phyloP scores from a whole-genome alignment of 176 grass and related monocot genomes.

The Cymbopogon citratus region DNA sequence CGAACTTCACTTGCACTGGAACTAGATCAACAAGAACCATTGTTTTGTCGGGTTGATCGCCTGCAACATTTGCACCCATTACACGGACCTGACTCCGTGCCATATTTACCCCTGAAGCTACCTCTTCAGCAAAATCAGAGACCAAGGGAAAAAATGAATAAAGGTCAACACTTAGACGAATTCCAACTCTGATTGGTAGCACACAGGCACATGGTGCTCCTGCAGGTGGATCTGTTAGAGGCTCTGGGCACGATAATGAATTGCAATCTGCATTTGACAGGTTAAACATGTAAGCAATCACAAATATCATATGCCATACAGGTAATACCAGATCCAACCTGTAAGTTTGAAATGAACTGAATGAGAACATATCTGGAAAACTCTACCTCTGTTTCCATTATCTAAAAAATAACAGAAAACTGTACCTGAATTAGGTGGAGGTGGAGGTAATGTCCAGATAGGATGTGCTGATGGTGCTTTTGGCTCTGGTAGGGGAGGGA shows the following conservation, averaged over 20 bases:
- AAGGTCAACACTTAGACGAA: constrained; percentile 69
- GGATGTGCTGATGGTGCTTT: constrained; percentile 53
- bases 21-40: constrained; percentile 82
- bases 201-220: constrained; percentile 87
- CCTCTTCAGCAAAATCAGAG: constrained; percentile 76
- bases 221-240: constrained; percentile 61
- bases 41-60: constrained; percentile 76
- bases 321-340: neutral
- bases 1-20: constrained; percentile 66
- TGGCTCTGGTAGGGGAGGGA: constrained; percentile 36
- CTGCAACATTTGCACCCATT: constrained; percentile 93
- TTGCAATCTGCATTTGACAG: constrained; percentile 70
- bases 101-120: constrained; percentile 78
- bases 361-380: neutral
- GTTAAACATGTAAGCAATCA: constrained; percentile 13
- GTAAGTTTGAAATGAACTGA: neutral
- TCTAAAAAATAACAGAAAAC: neutral
- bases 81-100: constrained; percentile 69
- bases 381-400: constrained; percentile 21
- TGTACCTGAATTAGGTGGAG: constrained; percentile 85
- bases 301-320: neutral
- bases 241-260: constrained; percentile 67
- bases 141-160: constrained; percentile 93
- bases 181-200: constrained; percentile 88
- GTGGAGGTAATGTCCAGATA: constrained; percentile 81